phyloP scores from a whole-genome alignment of 2,329 filamentous ascomycete species.

The Phyllosticta citribraziliensis region DNA sequence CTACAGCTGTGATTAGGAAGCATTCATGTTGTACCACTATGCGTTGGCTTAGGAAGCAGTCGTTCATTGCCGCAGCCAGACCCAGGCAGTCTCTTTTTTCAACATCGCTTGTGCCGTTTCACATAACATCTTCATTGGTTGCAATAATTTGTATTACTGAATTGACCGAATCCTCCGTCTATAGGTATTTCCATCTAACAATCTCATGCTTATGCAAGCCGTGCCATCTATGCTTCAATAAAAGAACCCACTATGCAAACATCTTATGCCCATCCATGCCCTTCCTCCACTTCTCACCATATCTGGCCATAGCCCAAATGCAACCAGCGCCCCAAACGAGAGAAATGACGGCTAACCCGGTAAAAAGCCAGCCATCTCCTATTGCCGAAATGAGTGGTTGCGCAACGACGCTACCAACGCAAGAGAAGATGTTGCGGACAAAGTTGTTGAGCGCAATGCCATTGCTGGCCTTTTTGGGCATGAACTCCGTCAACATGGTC shows the following conservation, averaged over 20 bases:
- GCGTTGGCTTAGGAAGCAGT: too few species aligned
- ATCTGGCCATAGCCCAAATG: conserved; percentile 52
- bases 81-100: too few species aligned
- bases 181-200: not conserved
- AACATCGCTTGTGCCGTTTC: too few species aligned
- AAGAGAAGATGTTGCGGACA: conserved; percentile 28
- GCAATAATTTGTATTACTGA: too few species aligned
- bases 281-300: conserved; percentile 51
- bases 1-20: too few species aligned
- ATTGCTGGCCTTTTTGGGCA: conserved; percentile 25
- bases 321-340: conserved; percentile 40
- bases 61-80: too few species aligned
- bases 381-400: conserved; percentile 26
- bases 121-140: too few species aligned
- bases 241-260: conserved; percentile 1
- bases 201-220: not conserved
- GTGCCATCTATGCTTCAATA: not conserved
- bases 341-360: conserved; percentile 35
- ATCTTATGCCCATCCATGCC: conserved; percentile 10
- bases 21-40: too few species aligned
- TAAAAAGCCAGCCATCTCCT: conserved; percentile 32
- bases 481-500: conserved; percentile 33
- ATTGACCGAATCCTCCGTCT: not conserved
- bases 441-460: conserved; percentile 33
- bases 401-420: conserved; percentile 26